Percentiles rank a stretch among this genome's conserved stretches.
These are phyloP conservation scores for Hawksworthiomyces lignivorus DNA, from an alignment of 2,329 filamentous ascomycete genomes.

Conservation along the genomic window DNA sequence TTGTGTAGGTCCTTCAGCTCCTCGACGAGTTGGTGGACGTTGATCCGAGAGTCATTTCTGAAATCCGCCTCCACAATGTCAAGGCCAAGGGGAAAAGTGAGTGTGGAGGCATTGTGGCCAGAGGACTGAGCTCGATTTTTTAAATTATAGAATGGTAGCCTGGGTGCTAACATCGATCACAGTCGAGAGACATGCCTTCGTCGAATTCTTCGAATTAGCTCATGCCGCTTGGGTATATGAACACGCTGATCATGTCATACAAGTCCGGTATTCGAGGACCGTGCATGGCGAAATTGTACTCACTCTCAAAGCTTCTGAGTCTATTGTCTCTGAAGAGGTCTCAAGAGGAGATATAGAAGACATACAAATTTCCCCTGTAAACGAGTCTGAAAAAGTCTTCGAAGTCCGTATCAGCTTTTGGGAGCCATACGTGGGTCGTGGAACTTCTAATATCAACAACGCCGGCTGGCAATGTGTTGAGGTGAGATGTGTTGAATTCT, in stretches of 20 bases:
- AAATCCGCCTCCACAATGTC: conserved; percentile 1
- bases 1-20: too few species aligned
- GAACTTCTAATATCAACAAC: too few species aligned
- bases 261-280: not conserved
- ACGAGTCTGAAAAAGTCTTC: too few species aligned
- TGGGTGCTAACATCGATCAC: not conserved
- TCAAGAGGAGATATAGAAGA: too few species aligned
- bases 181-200: conserved; percentile 1
- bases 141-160: not conserved
- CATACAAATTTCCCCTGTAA: too few species aligned
- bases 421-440: too few species aligned
- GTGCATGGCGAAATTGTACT: too few species aligned
- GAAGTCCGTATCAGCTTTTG: too few species aligned
- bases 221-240: not conserved
- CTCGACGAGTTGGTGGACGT: not conserved
- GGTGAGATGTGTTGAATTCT: not conserved
- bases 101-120: not conserved
- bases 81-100: not conserved
- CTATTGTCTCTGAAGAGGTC: too few species aligned
- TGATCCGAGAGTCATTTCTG: not conserved
- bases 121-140: not conserved
- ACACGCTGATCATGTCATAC: not conserved
- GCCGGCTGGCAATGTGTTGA: conserved; percentile 1
- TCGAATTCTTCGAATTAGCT: not conserved
- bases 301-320: too few species aligned